Percentiles rank a stretch among this genome's conserved stretches.
Conservation (phyloP, 441 rosid species). For the Euphorbia schlechtendalii region DNA sequence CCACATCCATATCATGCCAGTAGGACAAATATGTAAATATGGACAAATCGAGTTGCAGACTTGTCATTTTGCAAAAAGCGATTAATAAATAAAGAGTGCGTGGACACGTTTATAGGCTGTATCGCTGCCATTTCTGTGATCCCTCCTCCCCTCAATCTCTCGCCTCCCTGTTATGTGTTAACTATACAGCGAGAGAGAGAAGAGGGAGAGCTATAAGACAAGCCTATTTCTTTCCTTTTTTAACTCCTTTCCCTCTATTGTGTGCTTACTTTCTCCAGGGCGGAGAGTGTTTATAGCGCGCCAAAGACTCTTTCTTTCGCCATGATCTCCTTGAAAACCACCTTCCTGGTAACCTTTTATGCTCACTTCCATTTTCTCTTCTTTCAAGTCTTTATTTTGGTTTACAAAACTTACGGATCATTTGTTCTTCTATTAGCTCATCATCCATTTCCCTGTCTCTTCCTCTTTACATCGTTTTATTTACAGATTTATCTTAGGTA, state of each 20-base stretch:
- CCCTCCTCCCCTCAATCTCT: background rate
- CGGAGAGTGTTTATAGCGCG: background rate
- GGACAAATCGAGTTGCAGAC: conserved; percentile 9
- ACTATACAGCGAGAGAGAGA: conserved; percentile 11
- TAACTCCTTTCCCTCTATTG: conserved; percentile 4
- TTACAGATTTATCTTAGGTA: too few species aligned
- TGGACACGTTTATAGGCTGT: conserved; percentile 24
- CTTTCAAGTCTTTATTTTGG: too few species aligned
- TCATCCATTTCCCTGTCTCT: too few species aligned
- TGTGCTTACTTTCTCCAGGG: background rate
- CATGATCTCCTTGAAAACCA: conserved; percentile 50
- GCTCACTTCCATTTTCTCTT: conserved; percentile 14
- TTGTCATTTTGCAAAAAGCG: too few species aligned
- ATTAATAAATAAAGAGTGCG: conserved; percentile 5
- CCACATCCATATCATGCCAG: background rate
- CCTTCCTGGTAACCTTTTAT: conserved; percentile 40
- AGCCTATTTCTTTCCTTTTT: background rate
- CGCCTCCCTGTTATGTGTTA: background rate
- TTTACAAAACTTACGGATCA: too few species aligned
- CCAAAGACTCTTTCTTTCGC: conserved; percentile 30
- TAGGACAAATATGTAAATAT: conserved; percentile 18
- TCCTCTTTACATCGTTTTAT: too few species aligned
- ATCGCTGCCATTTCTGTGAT: conserved; percentile 8
- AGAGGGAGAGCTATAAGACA: background rate
- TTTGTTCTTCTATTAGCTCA: too few species aligned